Evolutionary conservation across 257 asterid species (phyloP).

Genomic region (Solanum pinnatisectum): DNA sequence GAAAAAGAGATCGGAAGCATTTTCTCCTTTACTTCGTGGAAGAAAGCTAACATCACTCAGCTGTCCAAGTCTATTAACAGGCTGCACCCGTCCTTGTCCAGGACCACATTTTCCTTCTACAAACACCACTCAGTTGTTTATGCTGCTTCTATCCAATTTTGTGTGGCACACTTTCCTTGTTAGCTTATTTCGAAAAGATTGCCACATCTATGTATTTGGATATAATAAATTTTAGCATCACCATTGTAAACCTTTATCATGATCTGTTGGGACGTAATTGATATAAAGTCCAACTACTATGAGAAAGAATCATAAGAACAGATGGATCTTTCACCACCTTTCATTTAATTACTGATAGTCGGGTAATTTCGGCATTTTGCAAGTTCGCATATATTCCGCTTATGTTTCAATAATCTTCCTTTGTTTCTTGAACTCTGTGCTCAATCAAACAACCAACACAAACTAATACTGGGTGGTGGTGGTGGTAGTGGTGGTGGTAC

Average conservation of each 20-base stretch:
- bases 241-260: not conserved
- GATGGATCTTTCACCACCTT: not conserved
- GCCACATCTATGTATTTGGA: not conserved
- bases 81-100: not conserved
- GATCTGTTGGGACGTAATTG: not conserved
- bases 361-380: not conserved
- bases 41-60: not conserved
- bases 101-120: not conserved
- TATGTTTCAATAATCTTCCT: not conserved
- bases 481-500: not conserved
- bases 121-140: not conserved
- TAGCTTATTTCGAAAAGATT: not conserved
- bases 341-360: not conserved
- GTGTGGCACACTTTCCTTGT: not conserved
- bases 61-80: not conserved
- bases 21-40: not conserved
- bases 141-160: not conserved
- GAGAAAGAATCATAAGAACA: not conserved
- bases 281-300: not conserved
- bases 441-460: not conserved
- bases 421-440: not conserved
- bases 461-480: not conserved
- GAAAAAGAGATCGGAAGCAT: not conserved
- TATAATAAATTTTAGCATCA: not conserved
- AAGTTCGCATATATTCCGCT: not conserved